These are phyloP conservation scores for Pythium rhizo-oryzae DNA, from an alignment of 352 stramenopile genomes.

Conservation along the genomic window DNA sequence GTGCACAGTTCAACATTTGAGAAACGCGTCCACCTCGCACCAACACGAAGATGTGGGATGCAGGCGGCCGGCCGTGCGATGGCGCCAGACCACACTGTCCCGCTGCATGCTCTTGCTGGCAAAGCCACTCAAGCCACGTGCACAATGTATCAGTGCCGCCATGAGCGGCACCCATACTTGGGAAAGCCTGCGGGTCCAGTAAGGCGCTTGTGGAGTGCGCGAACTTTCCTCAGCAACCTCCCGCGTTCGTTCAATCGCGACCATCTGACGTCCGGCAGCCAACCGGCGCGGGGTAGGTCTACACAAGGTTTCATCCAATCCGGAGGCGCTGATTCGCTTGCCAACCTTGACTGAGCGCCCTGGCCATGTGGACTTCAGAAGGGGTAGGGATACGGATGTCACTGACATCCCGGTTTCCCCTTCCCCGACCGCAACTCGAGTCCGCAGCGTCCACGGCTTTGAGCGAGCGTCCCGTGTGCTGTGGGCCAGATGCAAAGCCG, in stretches of 20 bases:
- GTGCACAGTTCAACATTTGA: conserved; percentile 13
- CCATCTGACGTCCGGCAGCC: not conserved
- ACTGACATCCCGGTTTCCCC: not conserved
- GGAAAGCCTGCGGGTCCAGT: not conserved
- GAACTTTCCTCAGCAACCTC: conserved; percentile 15
- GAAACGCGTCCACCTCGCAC: not conserved
- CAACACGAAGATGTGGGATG: not conserved
- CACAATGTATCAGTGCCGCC: not conserved
- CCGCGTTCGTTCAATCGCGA: conserved; percentile 4
- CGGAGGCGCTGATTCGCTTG: not conserved
- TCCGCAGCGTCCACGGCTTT: not conserved
- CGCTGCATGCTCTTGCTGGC: too few species aligned
- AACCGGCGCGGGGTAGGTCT: conserved; percentile 7
- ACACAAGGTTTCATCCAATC: conserved; percentile 4
- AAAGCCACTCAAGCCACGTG: not conserved
- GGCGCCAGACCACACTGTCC: not conserved
- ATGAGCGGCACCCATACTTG: not conserved
- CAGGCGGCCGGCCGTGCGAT: not conserved
- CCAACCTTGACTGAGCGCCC: conserved; percentile 3
- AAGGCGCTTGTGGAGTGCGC: not conserved
- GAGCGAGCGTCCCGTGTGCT: too few species aligned
- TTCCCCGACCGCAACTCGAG: not conserved
- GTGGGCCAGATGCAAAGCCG: not conserved
- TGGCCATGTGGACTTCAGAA: conserved; percentile 5
- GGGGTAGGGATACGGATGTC: conserved; percentile 3